These are phyloP conservation scores for Puccinia horiana DNA, from an alignment of 1,284 basidiomycete genomes.

Conservation along the genomic window DNA sequence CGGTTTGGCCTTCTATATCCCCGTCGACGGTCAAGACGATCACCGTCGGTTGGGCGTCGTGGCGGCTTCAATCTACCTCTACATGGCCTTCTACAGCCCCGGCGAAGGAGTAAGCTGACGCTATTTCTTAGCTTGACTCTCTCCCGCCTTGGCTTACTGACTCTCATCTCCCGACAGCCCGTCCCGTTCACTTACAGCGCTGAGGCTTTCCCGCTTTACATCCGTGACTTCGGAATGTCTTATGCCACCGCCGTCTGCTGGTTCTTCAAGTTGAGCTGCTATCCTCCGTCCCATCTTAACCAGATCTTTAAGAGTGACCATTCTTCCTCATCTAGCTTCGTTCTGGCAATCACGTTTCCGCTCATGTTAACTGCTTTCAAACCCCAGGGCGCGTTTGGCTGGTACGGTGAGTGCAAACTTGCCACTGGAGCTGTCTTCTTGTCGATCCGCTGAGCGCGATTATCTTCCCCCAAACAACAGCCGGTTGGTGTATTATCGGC, in stretches of 20 bases:
- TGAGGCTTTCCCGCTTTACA: constrained; percentile 73
- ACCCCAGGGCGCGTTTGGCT: constrained; percentile 69
- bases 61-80: constrained; percentile 60
- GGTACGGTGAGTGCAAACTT: constrained; percentile 54
- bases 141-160: no score
- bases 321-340: constrained; percentile 61
- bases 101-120: constrained; percentile 66
- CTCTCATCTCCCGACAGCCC: constrained; percentile 67
- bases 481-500: constrained; percentile 48
- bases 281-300: neutral
- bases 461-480: neutral
- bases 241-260: constrained; percentile 68
- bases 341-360: constrained; percentile 73
- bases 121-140: constrained; percentile 62
- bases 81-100: constrained; percentile 58
- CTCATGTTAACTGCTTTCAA: constrained; percentile 67
- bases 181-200: constrained; percentile 75
- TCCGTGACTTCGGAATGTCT: constrained; percentile 73
- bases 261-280: constrained; percentile 62
- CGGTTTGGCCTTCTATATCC: constrained; percentile 62
- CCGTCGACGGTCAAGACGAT: constrained; percentile 91
- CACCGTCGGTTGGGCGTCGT: constrained; percentile 73
- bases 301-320: neutral
- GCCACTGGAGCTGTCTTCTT: no score
- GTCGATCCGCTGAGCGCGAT: neutral